A percentile compares a stretch with the other conserved stretches of the same genome.
phyloP scores from a whole-genome alignment of 805 yeast genomes.

The Candida nanaspora region DNA sequence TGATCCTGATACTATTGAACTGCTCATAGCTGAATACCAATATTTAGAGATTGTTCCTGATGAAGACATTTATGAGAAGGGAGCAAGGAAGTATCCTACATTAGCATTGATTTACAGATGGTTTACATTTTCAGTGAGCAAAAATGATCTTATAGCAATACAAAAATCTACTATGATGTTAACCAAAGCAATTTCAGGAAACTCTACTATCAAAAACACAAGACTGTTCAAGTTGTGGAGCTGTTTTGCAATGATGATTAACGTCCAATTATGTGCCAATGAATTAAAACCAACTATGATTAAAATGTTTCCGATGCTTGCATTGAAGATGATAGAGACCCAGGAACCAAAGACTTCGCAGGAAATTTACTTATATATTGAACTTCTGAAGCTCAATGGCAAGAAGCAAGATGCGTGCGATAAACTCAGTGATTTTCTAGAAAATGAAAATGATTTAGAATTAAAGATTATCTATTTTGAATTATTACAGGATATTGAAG shows the following conservation, averaged over 20 bases:
- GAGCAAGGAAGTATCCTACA: conserved; percentile 50
- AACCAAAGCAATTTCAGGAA: conserved; percentile 21
- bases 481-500: conserved; percentile 31
- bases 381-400: conserved; percentile 34
- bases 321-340: conserved; percentile 47
- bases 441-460: conserved; percentile 48
- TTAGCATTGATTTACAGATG: conserved; percentile 42
- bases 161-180: conserved; percentile 46
- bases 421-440: conserved; percentile 24
- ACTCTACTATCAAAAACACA: conserved; percentile 13
- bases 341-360: conserved; percentile 52
- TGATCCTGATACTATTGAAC: conserved; percentile 45
- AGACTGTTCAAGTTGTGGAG: conserved; percentile 43
- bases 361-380: conserved; percentile 55
- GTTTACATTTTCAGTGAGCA: conserved; percentile 46
- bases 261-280: conserved; percentile 23
- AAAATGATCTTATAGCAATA: conserved; percentile 40
- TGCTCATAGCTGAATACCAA: conserved; percentile 39
- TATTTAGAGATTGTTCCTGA: conserved; percentile 26
- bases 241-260: conserved; percentile 44
- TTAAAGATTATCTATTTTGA: conserved; percentile 49
- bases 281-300: conserved; percentile 37
- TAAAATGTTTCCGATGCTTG: conserved; percentile 52
- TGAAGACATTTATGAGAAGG: conserved; percentile 49
- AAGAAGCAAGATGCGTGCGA: conserved; percentile 29